These are phyloP conservation scores for Ettlia oleoabundans DNA, from an alignment of 139 green algal genomes.

Conservation along the genomic window DNA sequence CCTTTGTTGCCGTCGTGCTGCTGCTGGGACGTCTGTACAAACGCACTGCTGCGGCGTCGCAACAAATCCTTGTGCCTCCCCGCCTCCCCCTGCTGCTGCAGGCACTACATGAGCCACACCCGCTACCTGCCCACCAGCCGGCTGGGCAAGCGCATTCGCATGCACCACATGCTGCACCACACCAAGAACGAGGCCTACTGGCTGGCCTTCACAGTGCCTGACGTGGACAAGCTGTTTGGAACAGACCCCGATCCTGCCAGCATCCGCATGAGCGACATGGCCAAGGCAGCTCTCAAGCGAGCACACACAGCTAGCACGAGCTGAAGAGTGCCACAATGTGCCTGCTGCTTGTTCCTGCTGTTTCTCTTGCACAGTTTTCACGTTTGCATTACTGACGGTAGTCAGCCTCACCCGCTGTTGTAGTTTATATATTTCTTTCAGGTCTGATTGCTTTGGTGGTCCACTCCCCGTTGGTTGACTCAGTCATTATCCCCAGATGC, in stretches of 20 bases:
- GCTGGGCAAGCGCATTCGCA: constrained; percentile 10
- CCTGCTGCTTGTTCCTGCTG: too few species aligned
- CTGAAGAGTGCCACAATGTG: too few species aligned
- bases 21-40: too few species aligned
- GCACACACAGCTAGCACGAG: background rate
- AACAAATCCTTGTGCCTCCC: background rate
- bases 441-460: too few species aligned
- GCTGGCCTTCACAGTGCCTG: constrained; percentile 18
- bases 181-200: constrained; percentile 16
- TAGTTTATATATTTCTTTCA: too few species aligned
- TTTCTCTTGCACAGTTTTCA: too few species aligned
- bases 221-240: constrained; percentile 24
- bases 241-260: background rate
- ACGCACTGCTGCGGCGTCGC: too few species aligned
- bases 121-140: constrained; percentile 4
- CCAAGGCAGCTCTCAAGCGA: background rate
- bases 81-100: background rate
- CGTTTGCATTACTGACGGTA: too few species aligned
- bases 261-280: constrained; percentile 28
- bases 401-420: too few species aligned
- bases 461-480: too few species aligned
- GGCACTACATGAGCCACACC: constrained; percentile 26
- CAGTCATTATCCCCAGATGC: too few species aligned
- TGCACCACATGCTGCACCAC: constrained; percentile 38
- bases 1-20: too few species aligned